These are phyloP conservation scores for Ormosia emarginata DNA, from an alignment of 306 rosid species.

Conservation along the genomic window DNA sequence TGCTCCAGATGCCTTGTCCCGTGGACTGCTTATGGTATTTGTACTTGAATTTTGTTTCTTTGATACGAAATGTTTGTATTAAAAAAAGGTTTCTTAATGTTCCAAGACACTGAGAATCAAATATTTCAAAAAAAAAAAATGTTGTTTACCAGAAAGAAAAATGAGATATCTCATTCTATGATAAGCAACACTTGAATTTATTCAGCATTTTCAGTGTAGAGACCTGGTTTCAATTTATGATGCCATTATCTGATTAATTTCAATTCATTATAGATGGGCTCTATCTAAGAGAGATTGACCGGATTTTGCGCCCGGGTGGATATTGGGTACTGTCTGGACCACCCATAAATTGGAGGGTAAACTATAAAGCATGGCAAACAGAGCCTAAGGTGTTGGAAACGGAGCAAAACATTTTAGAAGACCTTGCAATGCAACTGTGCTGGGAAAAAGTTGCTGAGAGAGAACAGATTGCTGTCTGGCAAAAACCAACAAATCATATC, in stretches of 20 bases:
- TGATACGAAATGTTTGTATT: background rate
- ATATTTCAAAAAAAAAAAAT: background rate
- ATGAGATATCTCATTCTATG: background rate
- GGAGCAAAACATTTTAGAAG: conserved; percentile 42
- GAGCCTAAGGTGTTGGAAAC: conserved; percentile 34
- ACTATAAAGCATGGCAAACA: conserved; percentile 40
- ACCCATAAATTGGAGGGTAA: conserved; percentile 59
- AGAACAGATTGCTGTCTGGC: conserved; percentile 44
- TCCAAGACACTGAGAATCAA: background rate
- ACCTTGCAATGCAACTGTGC: conserved; percentile 48
- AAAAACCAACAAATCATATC: conserved; percentile 37
- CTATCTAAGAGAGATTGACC: conserved; percentile 51
- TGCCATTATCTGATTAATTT: background rate
- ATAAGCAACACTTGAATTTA: background rate
- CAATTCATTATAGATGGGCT: conserved; percentile 41
- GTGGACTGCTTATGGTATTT: conserved; percentile 55
- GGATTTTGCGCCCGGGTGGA: conserved; percentile 57
- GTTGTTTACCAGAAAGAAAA: background rate
- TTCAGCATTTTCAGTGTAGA: background rate
- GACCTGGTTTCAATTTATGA: background rate
- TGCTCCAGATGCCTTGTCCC: conserved; percentile 64
- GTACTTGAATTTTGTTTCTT: conserved; percentile 9
- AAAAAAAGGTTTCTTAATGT: background rate
- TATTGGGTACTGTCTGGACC: conserved; percentile 69
- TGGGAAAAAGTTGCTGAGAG: conserved; percentile 58